phyloP scores from a whole-genome alignment of 2,329 filamentous ascomycete species.

The Apiospora pterosperma region DNA sequence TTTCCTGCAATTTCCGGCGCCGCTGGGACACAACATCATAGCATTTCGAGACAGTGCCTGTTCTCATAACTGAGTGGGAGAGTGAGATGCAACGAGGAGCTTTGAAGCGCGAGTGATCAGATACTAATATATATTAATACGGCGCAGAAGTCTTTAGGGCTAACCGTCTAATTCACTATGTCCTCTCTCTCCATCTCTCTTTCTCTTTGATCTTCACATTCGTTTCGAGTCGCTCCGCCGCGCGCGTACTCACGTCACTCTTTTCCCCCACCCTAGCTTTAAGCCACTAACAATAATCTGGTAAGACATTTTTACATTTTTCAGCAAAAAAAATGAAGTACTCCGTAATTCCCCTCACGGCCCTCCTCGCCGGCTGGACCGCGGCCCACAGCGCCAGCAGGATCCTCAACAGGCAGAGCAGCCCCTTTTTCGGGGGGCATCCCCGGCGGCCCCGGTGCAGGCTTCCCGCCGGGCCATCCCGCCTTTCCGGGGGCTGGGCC shows the following conservation, averaged over 20 bases:
- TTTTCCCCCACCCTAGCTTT: background rate
- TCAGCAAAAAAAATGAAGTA: background rate
- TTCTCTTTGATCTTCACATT: background rate
- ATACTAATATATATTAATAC: background rate
- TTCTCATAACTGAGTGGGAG: background rate
- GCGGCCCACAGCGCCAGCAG: background rate
- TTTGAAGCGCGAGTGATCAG: background rate
- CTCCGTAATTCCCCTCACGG: background rate
- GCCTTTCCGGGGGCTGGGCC: too few species aligned
- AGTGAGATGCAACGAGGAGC: background rate
- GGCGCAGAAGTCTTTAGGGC: too few species aligned
- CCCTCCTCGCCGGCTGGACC: background rate
- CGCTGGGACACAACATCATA: background rate
- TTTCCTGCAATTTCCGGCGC: background rate
- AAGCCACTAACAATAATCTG: background rate
- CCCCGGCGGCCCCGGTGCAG: too few species aligned
- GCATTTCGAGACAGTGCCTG: background rate
- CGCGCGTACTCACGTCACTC: background rate
- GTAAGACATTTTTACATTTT: background rate
- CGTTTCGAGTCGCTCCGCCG: background rate
- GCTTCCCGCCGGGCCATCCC: too few species aligned
- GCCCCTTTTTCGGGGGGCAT: too few species aligned
- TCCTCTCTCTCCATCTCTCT: background rate
- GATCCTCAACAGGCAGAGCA: too few species aligned
- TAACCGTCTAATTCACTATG: background rate